Base-by-base conservation (phyloP, 371 early-diverging fungal species). In the Syncephalastrum contaminatum region DNA sequence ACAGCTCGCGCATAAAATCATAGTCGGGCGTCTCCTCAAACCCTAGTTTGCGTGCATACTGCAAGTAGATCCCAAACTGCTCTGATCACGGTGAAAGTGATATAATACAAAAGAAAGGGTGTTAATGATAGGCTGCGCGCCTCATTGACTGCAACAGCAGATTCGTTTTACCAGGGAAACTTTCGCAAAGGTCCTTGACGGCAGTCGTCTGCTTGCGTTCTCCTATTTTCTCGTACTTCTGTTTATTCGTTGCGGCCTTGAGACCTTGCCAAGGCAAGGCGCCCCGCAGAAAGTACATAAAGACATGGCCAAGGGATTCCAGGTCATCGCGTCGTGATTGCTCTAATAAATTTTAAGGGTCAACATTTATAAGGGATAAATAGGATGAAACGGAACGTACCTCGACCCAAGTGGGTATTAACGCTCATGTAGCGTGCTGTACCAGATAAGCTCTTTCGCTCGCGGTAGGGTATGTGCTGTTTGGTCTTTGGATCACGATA, bases 21-120 rank as follows among this genome's bases (percentile, higher is more conserved):
- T 99, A 99, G 69, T 98, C 94, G 4, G 99, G 99, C 18, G 88
- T 87, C 70, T 97, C 97, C 65, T 98, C 97, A 67, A 97, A 99
- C 20, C 90, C 90, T 22, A 98, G 80, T 63, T 88, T 88, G 58
- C 98, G 87, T 21, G 88, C 89, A 60, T 96, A 96, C 48, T 83
- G 81, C 50, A 96, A 79, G 58, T 94, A 95, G 22, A 78, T 83
- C 12, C 83, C 86, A 81, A 95, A 94, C 72, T 93, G 93, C 55
- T 86, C 88, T 51, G 24, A 10, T 27, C 19, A 49, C 19, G 27
- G 27, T 21, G 22, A 44, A 49, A 48, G 44, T 48, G 36, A 59
- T 0, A 27, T 6, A 41, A 39, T 66, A 14, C 45, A 48, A 55
- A 55, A 6, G 14, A 25, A 16, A 21, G 25, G 45, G 8, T 4